These are phyloP conservation scores for Chalciporus chontae DNA, from an alignment of 768 basidiomycete genomes.

Conservation along the genomic window DNA sequence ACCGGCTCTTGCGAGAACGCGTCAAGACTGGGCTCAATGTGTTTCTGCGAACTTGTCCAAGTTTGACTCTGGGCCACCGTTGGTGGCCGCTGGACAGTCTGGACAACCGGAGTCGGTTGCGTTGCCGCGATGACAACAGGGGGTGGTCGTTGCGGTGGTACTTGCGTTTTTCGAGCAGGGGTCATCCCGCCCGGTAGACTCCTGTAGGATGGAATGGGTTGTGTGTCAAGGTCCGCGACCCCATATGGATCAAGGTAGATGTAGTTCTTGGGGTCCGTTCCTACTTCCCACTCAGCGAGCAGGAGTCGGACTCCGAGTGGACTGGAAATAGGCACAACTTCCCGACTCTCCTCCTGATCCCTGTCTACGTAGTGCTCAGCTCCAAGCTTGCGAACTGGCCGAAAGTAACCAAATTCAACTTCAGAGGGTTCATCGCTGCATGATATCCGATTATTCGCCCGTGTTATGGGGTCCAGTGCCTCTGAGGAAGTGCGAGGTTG, in stretches of 20 bases:
- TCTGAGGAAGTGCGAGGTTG: slow-evolving; percentile 12
- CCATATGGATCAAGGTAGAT: slow-evolving; percentile 56
- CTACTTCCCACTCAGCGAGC: slow-evolving; percentile 65
- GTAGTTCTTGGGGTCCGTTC: slow-evolving; percentile 48
- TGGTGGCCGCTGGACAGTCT: slow-evolving; percentile 3
- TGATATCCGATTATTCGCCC: slow-evolving; percentile 39
- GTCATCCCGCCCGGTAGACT: background rate
- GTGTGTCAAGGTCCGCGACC: slow-evolving; percentile 20
- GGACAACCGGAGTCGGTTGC: slow-evolving; percentile 18
- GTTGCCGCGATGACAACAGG: slow-evolving; percentile 33
- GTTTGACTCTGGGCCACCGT: slow-evolving; percentile 5
- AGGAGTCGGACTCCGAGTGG: slow-evolving; percentile 60
- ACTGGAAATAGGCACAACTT: slow-evolving; percentile 25
- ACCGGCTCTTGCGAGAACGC: slow-evolving; percentile 41
- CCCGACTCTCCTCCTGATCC: slow-evolving; percentile 14
- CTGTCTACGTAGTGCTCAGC: slow-evolving; percentile 27
- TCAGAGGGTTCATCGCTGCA: slow-evolving; percentile 54
- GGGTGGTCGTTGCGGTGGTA: slow-evolving; percentile 35
- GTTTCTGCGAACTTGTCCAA: slow-evolving; percentile 17
- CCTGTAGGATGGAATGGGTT: slow-evolving; percentile 13
- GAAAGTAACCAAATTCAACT: slow-evolving; percentile 60
- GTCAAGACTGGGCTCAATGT: slow-evolving; percentile 4
- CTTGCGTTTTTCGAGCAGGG: slow-evolving; percentile 21
- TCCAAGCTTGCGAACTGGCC: slow-evolving; percentile 38
- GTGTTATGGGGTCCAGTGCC: slow-evolving; percentile 8